These are phyloP conservation scores for Prinsepia uniflora DNA, from an alignment of 306 rosid species.

Conservation along the genomic window DNA sequence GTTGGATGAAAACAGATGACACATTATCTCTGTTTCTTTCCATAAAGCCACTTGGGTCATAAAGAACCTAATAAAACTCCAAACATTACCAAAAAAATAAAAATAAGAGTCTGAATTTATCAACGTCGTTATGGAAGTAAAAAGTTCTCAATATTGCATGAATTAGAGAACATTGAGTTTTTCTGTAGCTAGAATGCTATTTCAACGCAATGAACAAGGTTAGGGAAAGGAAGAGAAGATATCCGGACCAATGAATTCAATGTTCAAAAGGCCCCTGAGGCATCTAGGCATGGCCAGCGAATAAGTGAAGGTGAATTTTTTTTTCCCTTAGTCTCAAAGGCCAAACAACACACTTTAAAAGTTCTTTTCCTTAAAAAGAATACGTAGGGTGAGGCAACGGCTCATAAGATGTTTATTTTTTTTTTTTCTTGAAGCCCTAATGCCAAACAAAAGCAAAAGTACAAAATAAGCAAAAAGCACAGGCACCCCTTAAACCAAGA, in stretches of 20 bases:
- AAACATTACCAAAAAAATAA: slow-evolving; percentile 27
- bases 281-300: background rate
- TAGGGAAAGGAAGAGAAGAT: background rate
- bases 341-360: too few species aligned
- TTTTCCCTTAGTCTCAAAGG: too few species aligned
- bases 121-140: background rate
- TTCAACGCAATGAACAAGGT: background rate
- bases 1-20: slow-evolving; percentile 61
- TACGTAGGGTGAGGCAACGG: too few species aligned
- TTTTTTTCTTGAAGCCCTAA: too few species aligned
- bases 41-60: slow-evolving; percentile 79
- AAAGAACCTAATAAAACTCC: slow-evolving; percentile 53
- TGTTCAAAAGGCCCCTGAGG: background rate
- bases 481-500: too few species aligned
- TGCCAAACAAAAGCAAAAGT: too few species aligned
- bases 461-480: too few species aligned
- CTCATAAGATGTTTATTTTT: too few species aligned
- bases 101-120: slow-evolving; percentile 11
- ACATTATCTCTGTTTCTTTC: slow-evolving; percentile 78
- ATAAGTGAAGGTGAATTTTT: too few species aligned
- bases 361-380: too few species aligned
- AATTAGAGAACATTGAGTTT: slow-evolving; percentile 9
- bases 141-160: slow-evolving; percentile 12
- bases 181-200: background rate
- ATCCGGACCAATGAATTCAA: background rate